Evolutionary conservation across 768 basidiomycete genomes (phyloP).

Genomic region (Solioccasus polychromus): DNA sequence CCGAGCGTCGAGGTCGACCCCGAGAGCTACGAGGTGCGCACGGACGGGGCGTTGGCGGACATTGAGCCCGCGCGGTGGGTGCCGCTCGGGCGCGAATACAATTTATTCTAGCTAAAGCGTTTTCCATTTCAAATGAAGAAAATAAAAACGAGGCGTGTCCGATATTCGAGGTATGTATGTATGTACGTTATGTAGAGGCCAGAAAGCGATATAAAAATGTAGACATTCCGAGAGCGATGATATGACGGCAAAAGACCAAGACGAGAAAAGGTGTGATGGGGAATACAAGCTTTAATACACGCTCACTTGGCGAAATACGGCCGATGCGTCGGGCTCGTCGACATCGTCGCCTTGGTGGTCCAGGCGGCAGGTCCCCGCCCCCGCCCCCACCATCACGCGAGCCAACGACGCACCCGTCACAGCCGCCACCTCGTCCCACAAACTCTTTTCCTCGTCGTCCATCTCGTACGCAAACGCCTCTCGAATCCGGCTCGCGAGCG

Average conservation of each 20-base stretch:
- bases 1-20: constrained; percentile 90
- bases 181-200: no score
- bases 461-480: constrained; percentile 19
- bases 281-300: constrained; percentile 18
- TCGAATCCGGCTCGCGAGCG: constrained; percentile 8
- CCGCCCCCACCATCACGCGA: constrained; percentile 3
- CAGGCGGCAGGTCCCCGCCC: background rate
- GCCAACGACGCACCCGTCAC: constrained; percentile 15
- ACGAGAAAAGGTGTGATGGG: background rate
- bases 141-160: no score
- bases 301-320: constrained; percentile 19
- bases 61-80: constrained; percentile 69
- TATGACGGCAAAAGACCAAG: no score
- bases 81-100: constrained; percentile 72
- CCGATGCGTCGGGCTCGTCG: constrained; percentile 3
- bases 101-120: constrained; percentile 85
- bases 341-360: background rate
- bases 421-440: constrained; percentile 30
- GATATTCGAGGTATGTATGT: no score
- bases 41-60: constrained; percentile 75
- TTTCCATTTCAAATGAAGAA: no score
- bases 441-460: constrained; percentile 26
- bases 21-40: constrained; percentile 82
- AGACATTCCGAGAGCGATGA: no score
- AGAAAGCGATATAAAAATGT: no score